phyloP scores from a whole-genome alignment of 371 early-diverging fungal genomes.

The Apophysomyces variabilis region DNA sequence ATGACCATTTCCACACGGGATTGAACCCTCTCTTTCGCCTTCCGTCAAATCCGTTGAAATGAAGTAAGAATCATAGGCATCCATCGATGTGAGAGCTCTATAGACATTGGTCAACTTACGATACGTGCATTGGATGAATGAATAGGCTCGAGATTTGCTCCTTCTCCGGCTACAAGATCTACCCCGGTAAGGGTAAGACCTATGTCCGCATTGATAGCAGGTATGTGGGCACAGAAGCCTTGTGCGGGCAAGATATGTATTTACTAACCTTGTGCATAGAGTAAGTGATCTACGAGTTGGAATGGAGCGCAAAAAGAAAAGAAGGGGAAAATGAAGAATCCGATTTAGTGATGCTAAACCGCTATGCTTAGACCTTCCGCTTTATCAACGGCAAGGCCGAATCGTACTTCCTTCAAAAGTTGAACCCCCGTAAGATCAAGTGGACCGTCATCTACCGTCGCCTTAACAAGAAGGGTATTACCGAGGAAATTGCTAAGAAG shows the following conservation, averaged over 20 bases:
- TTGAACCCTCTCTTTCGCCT: slow-evolving; percentile 10
- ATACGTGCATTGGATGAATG: slow-evolving; percentile 8
- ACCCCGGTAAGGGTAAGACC: slow-evolving; percentile 96
- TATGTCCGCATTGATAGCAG: slow-evolving; percentile 92
- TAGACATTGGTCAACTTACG: neutral
- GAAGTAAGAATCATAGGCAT: slow-evolving; percentile 1
- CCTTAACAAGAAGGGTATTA: slow-evolving; percentile 98
- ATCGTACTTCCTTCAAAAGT: slow-evolving; percentile 93
- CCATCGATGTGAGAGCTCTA: neutral
- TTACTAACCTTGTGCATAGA: neutral
- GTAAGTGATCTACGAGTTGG: neutral
- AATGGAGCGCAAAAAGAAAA: neutral
- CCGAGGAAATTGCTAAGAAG: slow-evolving; percentile 96
- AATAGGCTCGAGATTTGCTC: slow-evolving; percentile 89
- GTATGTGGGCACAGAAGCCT: slow-evolving; percentile 23
- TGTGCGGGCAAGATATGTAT: too few species aligned
- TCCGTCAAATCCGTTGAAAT: slow-evolving; percentile 11
- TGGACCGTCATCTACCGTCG: slow-evolving; percentile 98
- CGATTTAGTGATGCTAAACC: neutral
- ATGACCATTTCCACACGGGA: slow-evolving; percentile 2
- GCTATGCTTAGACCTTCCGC: slow-evolving; percentile 80
- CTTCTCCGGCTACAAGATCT: slow-evolving; percentile 98
- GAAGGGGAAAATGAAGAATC: neutral
- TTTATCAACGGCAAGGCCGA: slow-evolving; percentile 96
- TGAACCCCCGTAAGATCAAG: slow-evolving; percentile 96